Evolutionary conservation across 176 grass and related monocot genomes (phyloP), one percentile per base, ranked within the genome.

Genomic region (Zea luxurians): DNA sequence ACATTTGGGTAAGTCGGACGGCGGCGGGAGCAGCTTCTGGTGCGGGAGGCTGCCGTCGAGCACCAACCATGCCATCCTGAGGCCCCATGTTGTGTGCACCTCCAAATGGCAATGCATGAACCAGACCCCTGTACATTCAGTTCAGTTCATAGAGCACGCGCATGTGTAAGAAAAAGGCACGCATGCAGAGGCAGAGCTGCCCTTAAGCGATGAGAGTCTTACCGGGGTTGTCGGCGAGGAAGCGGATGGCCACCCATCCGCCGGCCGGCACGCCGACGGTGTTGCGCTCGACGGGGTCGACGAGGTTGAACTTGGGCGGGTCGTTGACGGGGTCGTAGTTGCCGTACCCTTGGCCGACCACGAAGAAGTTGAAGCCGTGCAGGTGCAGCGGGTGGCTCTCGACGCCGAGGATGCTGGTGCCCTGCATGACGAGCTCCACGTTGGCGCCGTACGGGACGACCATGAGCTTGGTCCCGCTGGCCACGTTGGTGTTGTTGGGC

Each of bases 371-470:
- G 87, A 68, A 92, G 42, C 93, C 93, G 38, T 96, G 93, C n/a
- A 96, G 82, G 66, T 96, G 93, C 41, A 96, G 79, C 0, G 93
- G 93, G 85, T 96, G 90, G 87, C 90, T 96, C 84, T 96, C 93
- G 12, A 38, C 18, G 38, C 90, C 89, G n/a, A 88, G 77, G 21
- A 92, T 79, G 73, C 87, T 88, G 13, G 93, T 96, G 79, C 75
- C 93, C 75, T 96, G 93, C 87, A 96, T 86, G 66, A 96, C 87
- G 7, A 92, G 74, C 84, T 96, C 90, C 72, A 96, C 90, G 13
- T 21, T 48, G 36, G 90, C 10, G 83, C 80, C 83, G 74, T 54
- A 93, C 6, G 85, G 79, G 62, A 93, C 3, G n/a, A 77, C 68
- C 17, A 79, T 58, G 10, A 93, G 78, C 80, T 72, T 90, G 20